Percentiles rank a stretch among this genome's conserved stretches.
These are phyloP conservation scores for Blastobotrys robertii DNA, from an alignment of 805 yeast species.

Conservation along the genomic window DNA sequence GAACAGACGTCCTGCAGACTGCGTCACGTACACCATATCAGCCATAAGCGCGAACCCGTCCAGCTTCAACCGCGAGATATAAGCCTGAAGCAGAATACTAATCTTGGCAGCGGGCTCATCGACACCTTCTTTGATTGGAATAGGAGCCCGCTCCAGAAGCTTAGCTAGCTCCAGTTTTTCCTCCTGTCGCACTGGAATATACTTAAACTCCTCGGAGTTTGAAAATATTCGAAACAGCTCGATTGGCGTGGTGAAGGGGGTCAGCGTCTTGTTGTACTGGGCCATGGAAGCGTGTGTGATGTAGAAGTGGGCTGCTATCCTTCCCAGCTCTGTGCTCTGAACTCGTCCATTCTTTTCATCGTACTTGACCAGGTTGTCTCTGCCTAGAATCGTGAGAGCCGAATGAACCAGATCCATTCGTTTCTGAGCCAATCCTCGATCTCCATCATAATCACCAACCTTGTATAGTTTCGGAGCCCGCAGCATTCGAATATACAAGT, in stretches of 20 bases:
- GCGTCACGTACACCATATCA: conserved; percentile 88
- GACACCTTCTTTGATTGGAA: conserved; percentile 68
- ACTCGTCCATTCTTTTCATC: conserved; percentile 41
- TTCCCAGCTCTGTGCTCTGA: conserved; percentile 60
- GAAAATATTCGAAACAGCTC: conserved; percentile 75
- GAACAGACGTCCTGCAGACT: conserved; percentile 81
- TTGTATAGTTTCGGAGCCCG: conserved; percentile 64
- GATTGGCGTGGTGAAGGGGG: conserved; percentile 54
- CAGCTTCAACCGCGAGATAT: conserved; percentile 63
- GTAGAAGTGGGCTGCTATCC: conserved; percentile 79
- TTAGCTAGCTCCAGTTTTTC: conserved; percentile 67
- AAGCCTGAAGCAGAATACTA: conserved; percentile 72
- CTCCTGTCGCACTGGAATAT: conserved; percentile 76
- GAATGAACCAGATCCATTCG: conserved; percentile 66
- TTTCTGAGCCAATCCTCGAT: conserved; percentile 34
- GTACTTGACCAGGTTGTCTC: conserved; percentile 51
- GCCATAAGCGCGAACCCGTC: conserved; percentile 88
- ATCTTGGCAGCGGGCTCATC: conserved; percentile 70
- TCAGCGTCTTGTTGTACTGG: conserved; percentile 50
- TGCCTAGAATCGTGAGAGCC: conserved; percentile 52
- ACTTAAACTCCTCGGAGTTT: conserved; percentile 74
- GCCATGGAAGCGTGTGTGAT: conserved; percentile 67
- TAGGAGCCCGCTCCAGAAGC: conserved; percentile 65
- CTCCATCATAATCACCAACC: conserved; percentile 52
- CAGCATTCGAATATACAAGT: conserved; percentile 69